Percentiles rank a stretch among this genome's conserved stretches.
phyloP scores from a whole-genome alignment of 768 basidiomycete genomes.

The Boletus coccyginus region DNA sequence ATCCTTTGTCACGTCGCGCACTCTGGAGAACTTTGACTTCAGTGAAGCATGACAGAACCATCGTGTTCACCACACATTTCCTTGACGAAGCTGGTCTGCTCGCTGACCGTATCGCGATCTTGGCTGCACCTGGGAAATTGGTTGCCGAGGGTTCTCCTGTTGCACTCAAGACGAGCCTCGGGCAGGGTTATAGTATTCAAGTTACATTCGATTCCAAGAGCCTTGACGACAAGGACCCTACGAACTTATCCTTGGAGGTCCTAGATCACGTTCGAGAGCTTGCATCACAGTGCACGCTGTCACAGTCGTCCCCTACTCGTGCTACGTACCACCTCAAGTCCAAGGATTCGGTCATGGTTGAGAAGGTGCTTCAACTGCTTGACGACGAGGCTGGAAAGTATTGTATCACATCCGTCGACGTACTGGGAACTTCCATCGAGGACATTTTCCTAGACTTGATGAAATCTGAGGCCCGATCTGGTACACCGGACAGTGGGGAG shows the following conservation, averaged over 20 bases:
- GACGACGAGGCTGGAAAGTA: constrained; percentile 41
- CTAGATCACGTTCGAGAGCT: constrained; percentile 42
- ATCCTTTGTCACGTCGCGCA: constrained; percentile 74
- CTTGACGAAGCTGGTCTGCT: constrained; percentile 78
- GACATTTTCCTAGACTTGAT: constrained; percentile 79
- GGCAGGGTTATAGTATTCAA: constrained; percentile 68
- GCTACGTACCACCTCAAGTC: constrained; percentile 57
- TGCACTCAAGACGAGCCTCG: constrained; percentile 64
- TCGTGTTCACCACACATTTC: constrained; percentile 81
- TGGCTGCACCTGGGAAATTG: constrained; percentile 72
- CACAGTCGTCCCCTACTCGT: constrained; percentile 42
- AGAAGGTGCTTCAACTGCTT: constrained; percentile 52
- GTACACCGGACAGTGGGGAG: constrained; percentile 26
- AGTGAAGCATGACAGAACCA: constrained; percentile 61
- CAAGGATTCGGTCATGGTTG: constrained; percentile 54
- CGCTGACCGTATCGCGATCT: constrained; percentile 71
- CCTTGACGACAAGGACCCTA: constrained; percentile 24
- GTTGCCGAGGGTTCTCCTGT: constrained; percentile 76
- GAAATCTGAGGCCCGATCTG: constrained; percentile 33
- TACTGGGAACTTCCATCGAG: constrained; percentile 74
- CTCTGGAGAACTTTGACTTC: constrained; percentile 74
- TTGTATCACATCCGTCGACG: constrained; percentile 54
- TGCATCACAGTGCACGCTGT: constrained; percentile 44
- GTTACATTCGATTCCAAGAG: constrained; percentile 45
- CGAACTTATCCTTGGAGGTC: constrained; percentile 27